A percentile compares a stretch with the other conserved stretches of the same genome.
Conservation (phyloP, 805 yeast genomes). For the Yarrowia sp. region DNA sequence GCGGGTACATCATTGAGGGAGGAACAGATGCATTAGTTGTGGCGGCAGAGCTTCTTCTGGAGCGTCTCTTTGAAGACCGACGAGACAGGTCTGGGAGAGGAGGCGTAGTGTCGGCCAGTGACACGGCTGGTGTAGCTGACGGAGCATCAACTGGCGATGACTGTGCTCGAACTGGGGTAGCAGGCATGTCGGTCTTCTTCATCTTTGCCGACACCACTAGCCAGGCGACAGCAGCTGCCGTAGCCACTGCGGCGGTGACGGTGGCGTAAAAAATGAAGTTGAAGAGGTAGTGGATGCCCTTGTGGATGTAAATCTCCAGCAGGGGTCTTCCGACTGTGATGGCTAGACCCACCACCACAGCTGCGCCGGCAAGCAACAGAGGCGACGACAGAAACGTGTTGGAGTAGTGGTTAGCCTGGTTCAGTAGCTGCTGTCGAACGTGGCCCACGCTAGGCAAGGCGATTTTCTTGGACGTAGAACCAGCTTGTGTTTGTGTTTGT, state of each 20-base stretch:
- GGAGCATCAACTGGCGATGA: no score
- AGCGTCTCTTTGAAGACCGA: constrained; percentile 12
- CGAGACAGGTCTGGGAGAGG: constrained; percentile 4
- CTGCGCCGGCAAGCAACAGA: constrained; percentile 10
- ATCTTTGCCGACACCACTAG: neutral
- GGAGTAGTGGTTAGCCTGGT: neutral
- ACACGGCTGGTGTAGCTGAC: neutral
- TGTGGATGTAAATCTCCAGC: constrained; percentile 27
- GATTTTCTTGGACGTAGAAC: neutral
- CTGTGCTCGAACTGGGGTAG: neutral
- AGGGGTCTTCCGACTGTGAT: constrained; percentile 11
- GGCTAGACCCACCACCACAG: neutral
- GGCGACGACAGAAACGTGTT: constrained; percentile 26
- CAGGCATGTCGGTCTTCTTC: neutral
- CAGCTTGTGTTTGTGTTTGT: neutral
- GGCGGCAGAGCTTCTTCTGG: constrained; percentile 17
- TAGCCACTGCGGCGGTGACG: constrained; percentile 1
- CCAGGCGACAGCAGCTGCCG: neutral
- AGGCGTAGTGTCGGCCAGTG: neutral
- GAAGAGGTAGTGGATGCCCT: constrained; percentile 29
- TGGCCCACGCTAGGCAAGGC: neutral
- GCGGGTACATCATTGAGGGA: constrained; percentile 26
- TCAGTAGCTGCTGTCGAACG: neutral
- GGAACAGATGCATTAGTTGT: constrained; percentile 13
- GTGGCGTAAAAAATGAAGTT: constrained; percentile 31